phyloP scores from a whole-genome alignment of 2,329 filamentous ascomycete species.

The Aspergillus ruber region DNA sequence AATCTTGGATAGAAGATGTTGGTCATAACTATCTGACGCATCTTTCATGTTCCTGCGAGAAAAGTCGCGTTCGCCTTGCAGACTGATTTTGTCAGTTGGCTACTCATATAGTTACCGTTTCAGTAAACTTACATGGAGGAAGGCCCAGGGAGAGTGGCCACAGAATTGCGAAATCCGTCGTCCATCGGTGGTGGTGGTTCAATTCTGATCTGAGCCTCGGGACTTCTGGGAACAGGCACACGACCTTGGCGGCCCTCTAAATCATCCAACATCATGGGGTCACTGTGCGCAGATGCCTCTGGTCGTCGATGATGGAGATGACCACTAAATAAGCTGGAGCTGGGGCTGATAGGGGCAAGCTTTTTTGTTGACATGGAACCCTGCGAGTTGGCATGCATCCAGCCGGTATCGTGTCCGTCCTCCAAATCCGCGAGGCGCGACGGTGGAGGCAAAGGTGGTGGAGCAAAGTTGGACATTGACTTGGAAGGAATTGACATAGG shows the following conservation, averaged over 20 bases:
- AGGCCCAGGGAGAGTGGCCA: conserved; percentile 18
- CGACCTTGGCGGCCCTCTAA: conserved; percentile 26
- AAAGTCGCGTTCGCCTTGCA: conserved; percentile 55
- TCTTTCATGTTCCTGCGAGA: conserved; percentile 52
- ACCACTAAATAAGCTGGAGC: conserved; percentile 46
- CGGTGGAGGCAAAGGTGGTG: conserved; percentile 62
- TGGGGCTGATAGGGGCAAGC: conserved; percentile 42
- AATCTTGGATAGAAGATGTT: conserved; percentile 57
- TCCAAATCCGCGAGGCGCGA: conserved; percentile 53
- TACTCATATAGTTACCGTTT: neutral
- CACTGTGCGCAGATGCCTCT: conserved; percentile 25
- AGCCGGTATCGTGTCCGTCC: conserved; percentile 55
- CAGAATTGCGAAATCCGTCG: conserved; percentile 29
- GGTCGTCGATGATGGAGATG: conserved; percentile 24
- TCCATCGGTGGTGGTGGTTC: conserved; percentile 27
- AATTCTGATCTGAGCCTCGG: conserved; percentile 29
- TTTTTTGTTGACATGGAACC: conserved; percentile 43
- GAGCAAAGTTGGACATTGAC: conserved; percentile 41
- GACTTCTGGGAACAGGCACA: conserved; percentile 23
- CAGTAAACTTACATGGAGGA: conserved; percentile 28
- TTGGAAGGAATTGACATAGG: conserved; percentile 60
- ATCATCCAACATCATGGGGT: conserved; percentile 33
- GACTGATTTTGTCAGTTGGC: conserved; percentile 27
- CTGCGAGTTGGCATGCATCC: conserved; percentile 56
- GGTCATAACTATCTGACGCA: conserved; percentile 58